Percentiles rank a stretch among this genome's conserved stretches.
Evolutionary conservation across 306 rosid species (phyloP).

Genomic region (Cicer pinnatifidum): DNA sequence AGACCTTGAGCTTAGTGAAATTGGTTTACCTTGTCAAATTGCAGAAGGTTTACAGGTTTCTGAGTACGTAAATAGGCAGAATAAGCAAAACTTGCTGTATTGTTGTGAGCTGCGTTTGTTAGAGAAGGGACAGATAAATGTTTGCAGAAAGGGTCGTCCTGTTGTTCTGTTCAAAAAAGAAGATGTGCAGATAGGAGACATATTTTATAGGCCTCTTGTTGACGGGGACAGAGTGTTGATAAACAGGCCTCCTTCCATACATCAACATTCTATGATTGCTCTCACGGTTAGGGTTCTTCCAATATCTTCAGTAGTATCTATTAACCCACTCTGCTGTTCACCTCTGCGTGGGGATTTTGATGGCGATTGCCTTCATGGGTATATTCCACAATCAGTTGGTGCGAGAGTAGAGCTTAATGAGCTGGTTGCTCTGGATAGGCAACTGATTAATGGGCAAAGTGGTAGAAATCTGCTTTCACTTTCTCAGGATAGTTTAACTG

Average conservation of each 20-base stretch:
- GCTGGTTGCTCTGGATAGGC: slow-evolving; percentile 81
- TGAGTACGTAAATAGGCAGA: slow-evolving; percentile 70
- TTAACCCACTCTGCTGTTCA: slow-evolving; percentile 91
- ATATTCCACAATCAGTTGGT: slow-evolving; percentile 79
- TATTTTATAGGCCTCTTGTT: slow-evolving; percentile 66
- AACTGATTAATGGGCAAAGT: slow-evolving; percentile 82
- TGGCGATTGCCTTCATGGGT: slow-evolving; percentile 97
- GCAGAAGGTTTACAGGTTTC: slow-evolving; percentile 78
- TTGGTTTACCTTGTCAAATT: slow-evolving; percentile 81
- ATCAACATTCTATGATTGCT: slow-evolving; percentile 86
- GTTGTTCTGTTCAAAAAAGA: slow-evolving; percentile 53
- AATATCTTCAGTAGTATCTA: slow-evolving; percentile 61
- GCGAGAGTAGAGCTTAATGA: slow-evolving; percentile 83
- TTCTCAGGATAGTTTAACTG: slow-evolving; percentile 89
- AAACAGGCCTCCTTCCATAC: slow-evolving; percentile 97
- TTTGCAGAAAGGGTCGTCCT: slow-evolving; percentile 58
- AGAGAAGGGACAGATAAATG: slow-evolving; percentile 68
- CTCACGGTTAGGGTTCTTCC: slow-evolving; percentile 79
- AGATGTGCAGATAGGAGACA: slow-evolving; percentile 71
- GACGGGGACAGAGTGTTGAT: slow-evolving; percentile 82
- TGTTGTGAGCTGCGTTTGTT: slow-evolving; percentile 63
- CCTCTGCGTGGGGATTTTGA: slow-evolving; percentile 97
- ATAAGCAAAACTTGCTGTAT: slow-evolving; percentile 58
- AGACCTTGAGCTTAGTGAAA: slow-evolving; percentile 72
- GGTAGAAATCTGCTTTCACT: slow-evolving; percentile 88